Evolutionary conservation across 352 stramenopile genomes (phyloP), one percentile per base, ranked within the genome.

Genomic region (Phytopythium ostracodes): DNA sequence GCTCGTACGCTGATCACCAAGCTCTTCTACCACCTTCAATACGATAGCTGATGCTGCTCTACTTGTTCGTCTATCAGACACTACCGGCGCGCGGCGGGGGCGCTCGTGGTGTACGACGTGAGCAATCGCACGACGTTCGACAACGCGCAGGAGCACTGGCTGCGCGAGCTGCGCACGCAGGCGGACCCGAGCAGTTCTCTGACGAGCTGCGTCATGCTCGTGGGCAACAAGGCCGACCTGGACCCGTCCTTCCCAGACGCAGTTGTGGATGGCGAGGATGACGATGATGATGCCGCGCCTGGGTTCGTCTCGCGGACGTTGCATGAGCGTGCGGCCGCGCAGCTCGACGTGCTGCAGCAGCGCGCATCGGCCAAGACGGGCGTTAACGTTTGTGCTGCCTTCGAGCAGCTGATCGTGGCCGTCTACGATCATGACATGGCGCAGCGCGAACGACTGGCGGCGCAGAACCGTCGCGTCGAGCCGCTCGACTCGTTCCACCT

Each of bases 211-310:
- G 79, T 94, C 55, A 78, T 90, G 67, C 68, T 94, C 22, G 85
- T 94, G 40, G 85, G 83, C 61, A 94, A 94, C 53, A 94, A 94
- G 49, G 66, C 88, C 22, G 85, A 94, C 58, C 65, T 94, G 38
- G 75, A 81, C 50, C 36, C 54, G 17, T 29, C 17, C 24, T 55
- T 55, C 18, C 24, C 56, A 0, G 25, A 47, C 40, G 20, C 1
- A 17, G 43, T 8, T 18, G 0, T 2, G 7, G 35, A 24, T 25
- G 25, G 2, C 12, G 56, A 73, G 25, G 60, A 60, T 11, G 42
- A 63, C 14, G 25, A 72, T 8, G 38, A 62, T 6, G 62, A 62
- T 40, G 24, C 18, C 29, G 31, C 14, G 33, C 1, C 52, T 2
- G 52, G 66, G 0, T 74, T 75, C 29, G 77, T 91, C 15, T 63